Conservation (phyloP, 805 yeast species). For the Candida boleticola region DNA sequence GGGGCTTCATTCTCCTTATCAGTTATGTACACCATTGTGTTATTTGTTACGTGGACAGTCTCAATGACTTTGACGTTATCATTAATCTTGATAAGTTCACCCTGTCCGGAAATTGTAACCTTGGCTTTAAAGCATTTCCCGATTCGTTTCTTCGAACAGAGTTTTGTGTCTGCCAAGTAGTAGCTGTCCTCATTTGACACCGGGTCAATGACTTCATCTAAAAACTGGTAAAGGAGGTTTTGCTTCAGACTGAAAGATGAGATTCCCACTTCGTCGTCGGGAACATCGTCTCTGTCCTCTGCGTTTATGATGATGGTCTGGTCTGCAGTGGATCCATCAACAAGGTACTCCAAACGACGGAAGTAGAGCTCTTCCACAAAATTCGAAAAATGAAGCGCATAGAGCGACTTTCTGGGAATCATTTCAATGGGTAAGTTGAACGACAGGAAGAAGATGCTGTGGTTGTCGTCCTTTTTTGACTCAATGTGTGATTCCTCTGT, state of each 20-base stretch:
- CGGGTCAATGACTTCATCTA: slow-evolving; percentile 39
- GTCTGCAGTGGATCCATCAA: slow-evolving; percentile 49
- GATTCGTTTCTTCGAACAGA: slow-evolving; percentile 60
- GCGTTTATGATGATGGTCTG: slow-evolving; percentile 63
- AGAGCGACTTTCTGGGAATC: slow-evolving; percentile 35
- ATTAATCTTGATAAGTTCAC: slow-evolving; percentile 38
- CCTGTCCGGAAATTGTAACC: slow-evolving; percentile 22
- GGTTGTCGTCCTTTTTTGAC: background rate
- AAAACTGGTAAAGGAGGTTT: slow-evolving; percentile 61
- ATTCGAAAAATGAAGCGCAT: slow-evolving; percentile 47
- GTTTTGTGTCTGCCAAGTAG: slow-evolving; percentile 20
- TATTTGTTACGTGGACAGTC: slow-evolving; percentile 49
- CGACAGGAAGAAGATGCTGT: slow-evolving; percentile 17
- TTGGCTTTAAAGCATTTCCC: slow-evolving; percentile 51
- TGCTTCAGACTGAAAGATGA: slow-evolving; percentile 32
- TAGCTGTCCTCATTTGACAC: background rate
- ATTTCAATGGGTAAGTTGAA: slow-evolving; percentile 23
- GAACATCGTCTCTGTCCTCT: slow-evolving; percentile 33
- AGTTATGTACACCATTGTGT: slow-evolving; percentile 61
- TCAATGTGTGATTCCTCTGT: background rate
- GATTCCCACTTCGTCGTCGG: slow-evolving; percentile 19
- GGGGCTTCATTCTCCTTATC: slow-evolving; percentile 66
- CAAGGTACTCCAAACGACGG: slow-evolving; percentile 52
- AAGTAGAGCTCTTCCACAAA: slow-evolving; percentile 72
- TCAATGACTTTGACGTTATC: slow-evolving; percentile 49